Conservation (phyloP, 1,284 basidiomycete genomes). For the Phlebopus sp. region DNA sequence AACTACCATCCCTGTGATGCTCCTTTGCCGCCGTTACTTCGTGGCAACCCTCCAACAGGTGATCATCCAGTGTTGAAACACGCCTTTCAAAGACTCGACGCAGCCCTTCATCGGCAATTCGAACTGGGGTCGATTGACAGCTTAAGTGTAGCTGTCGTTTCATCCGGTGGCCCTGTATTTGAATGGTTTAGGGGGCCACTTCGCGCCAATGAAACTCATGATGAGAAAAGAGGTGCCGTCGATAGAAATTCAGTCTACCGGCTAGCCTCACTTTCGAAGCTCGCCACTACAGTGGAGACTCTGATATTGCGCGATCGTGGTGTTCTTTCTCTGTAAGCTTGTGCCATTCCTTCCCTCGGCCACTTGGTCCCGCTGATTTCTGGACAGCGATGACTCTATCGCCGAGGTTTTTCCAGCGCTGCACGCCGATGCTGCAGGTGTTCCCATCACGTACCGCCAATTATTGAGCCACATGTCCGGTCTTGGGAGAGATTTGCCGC, state of each 20-base stretch:
- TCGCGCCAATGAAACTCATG: slow-evolving; percentile 43
- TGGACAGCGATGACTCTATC: slow-evolving; percentile 42
- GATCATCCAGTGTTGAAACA: no score
- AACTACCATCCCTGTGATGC: no score
- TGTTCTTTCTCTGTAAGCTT: slow-evolving; percentile 38
- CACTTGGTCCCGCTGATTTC: neutral
- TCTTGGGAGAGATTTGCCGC: slow-evolving; percentile 46
- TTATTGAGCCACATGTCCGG: slow-evolving; percentile 48
- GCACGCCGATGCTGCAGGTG: slow-evolving; percentile 15
- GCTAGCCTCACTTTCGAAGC: slow-evolving; percentile 47
- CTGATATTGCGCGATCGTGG: slow-evolving; percentile 45
- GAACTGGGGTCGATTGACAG: slow-evolving; percentile 20
- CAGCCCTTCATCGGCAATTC: slow-evolving; percentile 13
- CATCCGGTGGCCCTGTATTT: slow-evolving; percentile 26
- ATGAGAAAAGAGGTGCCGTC: slow-evolving; percentile 20
- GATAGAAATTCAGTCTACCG: slow-evolving; percentile 45
- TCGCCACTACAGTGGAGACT: slow-evolving; percentile 46
- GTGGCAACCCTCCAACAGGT: no score
- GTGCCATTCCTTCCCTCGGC: neutral
- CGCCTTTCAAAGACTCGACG: slow-evolving; percentile 5
- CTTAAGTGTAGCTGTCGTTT: slow-evolving; percentile 29
- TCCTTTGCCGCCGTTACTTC: no score
- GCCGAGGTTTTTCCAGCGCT: slow-evolving; percentile 39
- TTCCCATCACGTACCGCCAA: slow-evolving; percentile 44
- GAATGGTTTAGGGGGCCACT: slow-evolving; percentile 27